Percentiles rank a stretch among this genome's conserved stretches.
These are phyloP conservation scores for Hirsutella minnesotensis DNA, from an alignment of 2,329 filamentous ascomycete species.

Conservation along the genomic window DNA sequence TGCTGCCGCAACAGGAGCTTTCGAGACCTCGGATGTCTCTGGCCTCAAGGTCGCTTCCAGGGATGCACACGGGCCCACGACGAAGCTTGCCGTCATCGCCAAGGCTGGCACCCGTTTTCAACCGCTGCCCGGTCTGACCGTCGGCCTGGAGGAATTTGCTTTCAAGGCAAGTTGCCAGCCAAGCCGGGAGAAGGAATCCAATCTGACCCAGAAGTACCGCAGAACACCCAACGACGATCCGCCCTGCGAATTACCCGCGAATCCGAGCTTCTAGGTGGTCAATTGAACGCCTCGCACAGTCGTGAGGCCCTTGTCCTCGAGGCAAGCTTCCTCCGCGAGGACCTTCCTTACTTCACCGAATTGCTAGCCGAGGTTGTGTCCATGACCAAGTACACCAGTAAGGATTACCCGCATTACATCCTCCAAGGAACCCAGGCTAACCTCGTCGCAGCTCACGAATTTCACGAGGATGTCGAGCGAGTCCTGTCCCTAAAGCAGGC, in stretches of 20 bases:
- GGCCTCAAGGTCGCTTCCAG: conserved; percentile 89
- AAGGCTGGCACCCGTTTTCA: conserved; percentile 94
- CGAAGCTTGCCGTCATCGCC: conserved; percentile 80
- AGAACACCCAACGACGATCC: conserved; percentile 82
- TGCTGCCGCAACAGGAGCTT: conserved; percentile 59
- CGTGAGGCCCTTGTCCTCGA: conserved; percentile 87
- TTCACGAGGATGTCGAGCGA: conserved; percentile 74
- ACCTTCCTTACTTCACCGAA: conserved; percentile 96
- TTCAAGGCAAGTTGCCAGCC: conserved; percentile 62
- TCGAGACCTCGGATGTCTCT: conserved; percentile 73
- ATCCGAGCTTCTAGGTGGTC: conserved; percentile 85
- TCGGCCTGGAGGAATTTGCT: conserved; percentile 86
- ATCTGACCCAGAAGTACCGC: conserved; percentile 31
- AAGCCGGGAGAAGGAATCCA: conserved; percentile 9
- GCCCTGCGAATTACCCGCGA: conserved; percentile 90
- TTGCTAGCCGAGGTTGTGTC: conserved; percentile 84
- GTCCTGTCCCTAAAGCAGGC: conserved; percentile 70
- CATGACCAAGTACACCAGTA: conserved; percentile 74
- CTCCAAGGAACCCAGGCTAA: conserved; percentile 5
- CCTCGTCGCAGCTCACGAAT: conserved; percentile 61
- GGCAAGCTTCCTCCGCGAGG: conserved; percentile 88
- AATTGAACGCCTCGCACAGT: conserved; percentile 79
- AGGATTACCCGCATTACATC: conserved; percentile 19
- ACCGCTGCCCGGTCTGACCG: conserved; percentile 76
- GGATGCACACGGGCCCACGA: conserved; percentile 78